Evolutionary conservation across 345 rosid species (phyloP).

Genomic region (Salix koriyanagi): DNA sequence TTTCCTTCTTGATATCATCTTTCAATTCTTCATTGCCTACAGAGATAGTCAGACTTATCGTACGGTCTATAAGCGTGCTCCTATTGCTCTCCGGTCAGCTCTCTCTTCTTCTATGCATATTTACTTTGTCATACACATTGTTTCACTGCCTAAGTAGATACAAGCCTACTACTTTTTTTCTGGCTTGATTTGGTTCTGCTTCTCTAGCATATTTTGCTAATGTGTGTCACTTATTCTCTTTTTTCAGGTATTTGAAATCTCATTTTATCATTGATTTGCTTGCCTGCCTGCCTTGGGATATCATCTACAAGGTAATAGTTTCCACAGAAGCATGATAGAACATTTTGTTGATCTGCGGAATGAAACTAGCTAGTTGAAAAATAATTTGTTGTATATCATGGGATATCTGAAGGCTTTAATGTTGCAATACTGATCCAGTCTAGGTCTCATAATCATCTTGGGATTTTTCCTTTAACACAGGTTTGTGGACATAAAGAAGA

Average conservation of each 20-base stretch:
- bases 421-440: not conserved
- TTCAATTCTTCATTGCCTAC: conserved; percentile 62
- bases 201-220: not conserved
- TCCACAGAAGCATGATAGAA: not conserved
- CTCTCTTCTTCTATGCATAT: not conserved
- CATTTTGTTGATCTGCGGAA: not conserved
- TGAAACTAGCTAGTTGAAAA: not conserved
- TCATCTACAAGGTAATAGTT: conserved; percentile 61
- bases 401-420: not conserved
- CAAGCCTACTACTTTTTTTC: not conserved
- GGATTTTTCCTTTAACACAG: conserved; percentile 27
- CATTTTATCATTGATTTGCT: conserved; percentile 64
- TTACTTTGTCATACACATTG: not conserved
- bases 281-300: conserved; percentile 80
- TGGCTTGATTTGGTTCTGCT: not conserved
- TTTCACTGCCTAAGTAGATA: not conserved
- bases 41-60: conserved; percentile 58
- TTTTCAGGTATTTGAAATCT: conserved; percentile 65
- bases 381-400: not conserved
- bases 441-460: not conserved
- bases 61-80: conserved; percentile 44
- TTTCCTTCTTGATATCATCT: conserved; percentile 62
- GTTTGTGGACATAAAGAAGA: conserved; percentile 53
- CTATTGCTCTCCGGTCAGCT: conserved; percentile 58
- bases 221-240: not conserved